Evolutionary conservation across 2,329 filamentous ascomycete species (phyloP).

Genomic region (Neurospora sp.): DNA sequence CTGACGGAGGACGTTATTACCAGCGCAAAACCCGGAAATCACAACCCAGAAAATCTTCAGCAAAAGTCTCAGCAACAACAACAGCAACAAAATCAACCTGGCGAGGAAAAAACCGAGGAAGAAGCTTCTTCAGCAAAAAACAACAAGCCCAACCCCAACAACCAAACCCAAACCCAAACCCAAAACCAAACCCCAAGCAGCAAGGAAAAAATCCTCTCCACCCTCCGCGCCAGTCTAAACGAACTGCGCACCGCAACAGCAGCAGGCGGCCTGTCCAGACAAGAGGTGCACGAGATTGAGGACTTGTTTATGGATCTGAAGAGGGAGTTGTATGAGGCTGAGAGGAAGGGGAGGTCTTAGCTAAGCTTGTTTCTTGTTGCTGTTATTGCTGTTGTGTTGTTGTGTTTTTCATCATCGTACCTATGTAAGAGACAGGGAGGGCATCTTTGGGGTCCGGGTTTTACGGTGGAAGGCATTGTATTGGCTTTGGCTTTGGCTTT

Average conservation of each 20-base stretch:
- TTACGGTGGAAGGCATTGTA: no score
- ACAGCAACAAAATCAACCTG: neutral
- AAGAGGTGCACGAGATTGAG: conserved; percentile 62
- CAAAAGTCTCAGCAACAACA: neutral
- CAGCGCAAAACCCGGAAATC: neutral
- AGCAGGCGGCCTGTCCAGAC: conserved; percentile 38
- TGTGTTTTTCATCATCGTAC: no score
- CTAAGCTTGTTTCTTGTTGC: no score
- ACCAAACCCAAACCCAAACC: conserved; percentile 2
- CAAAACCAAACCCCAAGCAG: conserved; percentile 17
- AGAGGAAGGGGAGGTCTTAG: conserved; percentile 39
- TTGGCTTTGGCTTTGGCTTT: no score
- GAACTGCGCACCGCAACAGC: conserved; percentile 45
- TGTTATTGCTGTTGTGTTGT: no score
- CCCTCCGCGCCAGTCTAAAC: conserved; percentile 46
- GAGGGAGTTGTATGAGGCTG: conserved; percentile 62
- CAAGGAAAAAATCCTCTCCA: conserved; percentile 36
- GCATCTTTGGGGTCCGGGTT: no score
- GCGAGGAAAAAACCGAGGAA: no score
- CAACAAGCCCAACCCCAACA: neutral
- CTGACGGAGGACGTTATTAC: neutral
- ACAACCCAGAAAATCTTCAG: neutral
- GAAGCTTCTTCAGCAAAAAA: no score
- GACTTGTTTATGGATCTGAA: conserved; percentile 73
- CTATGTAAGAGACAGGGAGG: no score